phyloP scores from a whole-genome alignment of 306 rosid genomes.

The Quercus agrifolia region DNA sequence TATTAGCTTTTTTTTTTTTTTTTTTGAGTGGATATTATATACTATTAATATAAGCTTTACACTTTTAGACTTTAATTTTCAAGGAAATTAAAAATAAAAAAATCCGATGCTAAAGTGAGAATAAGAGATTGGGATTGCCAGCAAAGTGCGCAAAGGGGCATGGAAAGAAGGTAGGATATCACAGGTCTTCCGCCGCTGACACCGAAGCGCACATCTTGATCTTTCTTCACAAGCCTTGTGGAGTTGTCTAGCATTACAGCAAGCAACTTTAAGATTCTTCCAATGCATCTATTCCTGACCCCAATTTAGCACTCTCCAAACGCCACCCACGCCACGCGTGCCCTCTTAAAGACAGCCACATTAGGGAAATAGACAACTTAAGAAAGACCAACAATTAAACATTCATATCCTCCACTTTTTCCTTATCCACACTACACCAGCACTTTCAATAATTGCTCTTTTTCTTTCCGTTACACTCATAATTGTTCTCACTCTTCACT shows the following conservation, averaged over 20 bases:
- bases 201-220: background rate
- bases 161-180: background rate
- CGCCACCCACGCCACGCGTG: background rate
- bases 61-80: background rate
- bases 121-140: slow-evolving; percentile 18
- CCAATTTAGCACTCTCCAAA: background rate
- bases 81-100: background rate
- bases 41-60: background rate
- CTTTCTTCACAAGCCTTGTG: background rate
- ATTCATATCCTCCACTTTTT: background rate
- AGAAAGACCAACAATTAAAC: background rate
- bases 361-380: background rate
- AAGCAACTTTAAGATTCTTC: background rate
- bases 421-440: no score
- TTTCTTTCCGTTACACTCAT: no score
- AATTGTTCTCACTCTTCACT: background rate
- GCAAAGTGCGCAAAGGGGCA: background rate
- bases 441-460: no score
- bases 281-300: background rate
- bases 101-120: background rate
- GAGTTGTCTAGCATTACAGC: background rate
- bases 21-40: background rate
- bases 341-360: background rate
- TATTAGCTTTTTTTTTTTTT: background rate
- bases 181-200: slow-evolving; percentile 20